Evolutionary conservation across 257 asterid genomes (phyloP), one percentile per base, ranked within the genome.

Genomic region (Nicotiana undulata): DNA sequence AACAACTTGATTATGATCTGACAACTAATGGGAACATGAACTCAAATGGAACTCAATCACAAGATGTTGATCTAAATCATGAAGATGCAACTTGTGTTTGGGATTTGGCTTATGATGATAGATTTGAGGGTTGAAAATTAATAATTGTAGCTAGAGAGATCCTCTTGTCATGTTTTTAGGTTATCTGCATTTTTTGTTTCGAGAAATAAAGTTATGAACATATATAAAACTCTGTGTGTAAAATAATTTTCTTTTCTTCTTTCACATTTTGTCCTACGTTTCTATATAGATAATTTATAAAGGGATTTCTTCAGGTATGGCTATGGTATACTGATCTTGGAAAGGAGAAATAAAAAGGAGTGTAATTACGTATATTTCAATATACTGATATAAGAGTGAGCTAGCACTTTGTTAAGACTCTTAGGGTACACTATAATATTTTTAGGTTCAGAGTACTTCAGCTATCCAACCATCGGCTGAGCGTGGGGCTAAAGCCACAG

Each of bases 81-180:
- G 88, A 81, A 70, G 64, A 16, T 67, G 83, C 82, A 65, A 56
- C 81, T 81, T 92, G 91, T 17, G 65, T 88, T 26, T 92, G 93
- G 91, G 90, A 90, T 80, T 78, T 85, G 82, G 83, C 83, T 3
- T 88, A 85, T 79, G 55, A 53, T 22, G 79, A 80, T 4, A 49
- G 63, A 15, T 52, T 10, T 52, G 6, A 52, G 12, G 66, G 34
- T 18, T 81, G 80, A 63, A 40, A 40, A 40, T 8, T 79, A 75
- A 26, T 61, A 9, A 24, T 4, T 1, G 26, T 29, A 49, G 66
- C 29, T 60, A 26, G 20, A 31, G 20, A 56, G 53, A 34, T 34
- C 53, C 34, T 10, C 40, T n/a, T 4, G 2, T 9, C 15, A 22
- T 10, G 55, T 67, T 34, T 28, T 28, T 34, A 4, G 53, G 17